phyloP scores from a whole-genome alignment of 495 filamentous ascomycete species.

The Monascus purpureus region DNA sequence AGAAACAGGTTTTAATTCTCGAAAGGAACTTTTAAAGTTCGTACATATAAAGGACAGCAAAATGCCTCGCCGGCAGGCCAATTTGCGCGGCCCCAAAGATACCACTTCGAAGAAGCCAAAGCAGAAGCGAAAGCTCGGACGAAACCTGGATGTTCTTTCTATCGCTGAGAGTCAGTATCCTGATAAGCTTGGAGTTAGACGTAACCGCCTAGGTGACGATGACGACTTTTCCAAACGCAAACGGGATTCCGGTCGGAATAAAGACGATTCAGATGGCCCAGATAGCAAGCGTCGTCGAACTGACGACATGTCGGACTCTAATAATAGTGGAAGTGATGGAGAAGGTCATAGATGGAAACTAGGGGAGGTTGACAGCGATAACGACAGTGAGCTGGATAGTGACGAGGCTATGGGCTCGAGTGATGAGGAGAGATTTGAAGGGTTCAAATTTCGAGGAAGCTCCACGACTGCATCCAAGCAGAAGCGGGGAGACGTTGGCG shows the following conservation, averaged over 20 bases:
- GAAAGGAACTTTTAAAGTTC: too few relatives aligned
- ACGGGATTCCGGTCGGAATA: constrained; percentile 17
- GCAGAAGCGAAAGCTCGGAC: constrained; percentile 37
- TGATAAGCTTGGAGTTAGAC: constrained; percentile 33
- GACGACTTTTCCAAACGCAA: constrained; percentile 37
- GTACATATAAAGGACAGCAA: too few relatives aligned
- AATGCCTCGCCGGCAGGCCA: constrained; percentile 58
- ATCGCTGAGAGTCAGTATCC: constrained; percentile 56
- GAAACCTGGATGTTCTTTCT: constrained; percentile 68
- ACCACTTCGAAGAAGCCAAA: constrained; percentile 29
- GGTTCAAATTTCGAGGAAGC: constrained; percentile 58
- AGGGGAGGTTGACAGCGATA: constrained; percentile 57
- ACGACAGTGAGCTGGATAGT: constrained; percentile 76
- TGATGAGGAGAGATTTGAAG: constrained; percentile 71
- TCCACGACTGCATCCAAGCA: constrained; percentile 36
- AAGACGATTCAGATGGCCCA: constrained; percentile 34
- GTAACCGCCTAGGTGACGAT: constrained; percentile 43
- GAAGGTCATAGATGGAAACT: constrained; percentile 83
- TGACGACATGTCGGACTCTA: constrained; percentile 16
- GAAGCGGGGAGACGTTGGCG: constrained; percentile 10
- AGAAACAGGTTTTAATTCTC: too few relatives aligned
- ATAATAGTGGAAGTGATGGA: constrained; percentile 57
- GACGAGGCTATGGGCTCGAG: constrained; percentile 89
- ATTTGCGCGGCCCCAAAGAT: constrained; percentile 31
- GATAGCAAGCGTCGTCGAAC: constrained; percentile 31